These are phyloP conservation scores for Sparassis latifolia DNA, from an alignment of 1,284 basidiomycete genomes.

Conservation along the genomic window DNA sequence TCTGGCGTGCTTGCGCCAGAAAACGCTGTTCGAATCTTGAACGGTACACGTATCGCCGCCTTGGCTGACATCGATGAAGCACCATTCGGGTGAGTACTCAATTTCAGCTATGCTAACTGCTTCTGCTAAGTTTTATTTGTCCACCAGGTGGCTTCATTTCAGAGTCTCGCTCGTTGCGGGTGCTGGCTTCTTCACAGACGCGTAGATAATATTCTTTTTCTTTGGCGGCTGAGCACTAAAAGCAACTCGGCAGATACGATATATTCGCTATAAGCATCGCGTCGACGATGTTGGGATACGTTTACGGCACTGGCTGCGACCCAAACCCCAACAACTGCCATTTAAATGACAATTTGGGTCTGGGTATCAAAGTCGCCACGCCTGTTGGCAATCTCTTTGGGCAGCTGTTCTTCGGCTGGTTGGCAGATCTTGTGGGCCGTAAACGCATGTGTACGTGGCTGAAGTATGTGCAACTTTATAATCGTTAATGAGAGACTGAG, in stretches of 20 bases:
- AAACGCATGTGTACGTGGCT: slow-evolving; percentile 59
- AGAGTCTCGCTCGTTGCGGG: slow-evolving; percentile 71
- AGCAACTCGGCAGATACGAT: slow-evolving; percentile 44
- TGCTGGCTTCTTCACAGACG: slow-evolving; percentile 81
- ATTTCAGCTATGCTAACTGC: neutral
- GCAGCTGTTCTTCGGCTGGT: slow-evolving; percentile 68
- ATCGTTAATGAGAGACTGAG: slow-evolving; percentile 18
- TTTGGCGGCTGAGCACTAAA: neutral
- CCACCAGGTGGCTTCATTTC: slow-evolving; percentile 44
- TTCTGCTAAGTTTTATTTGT: neutral
- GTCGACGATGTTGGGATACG: slow-evolving; percentile 71
- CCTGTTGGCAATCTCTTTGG: slow-evolving; percentile 42
- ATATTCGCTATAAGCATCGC: slow-evolving; percentile 76
- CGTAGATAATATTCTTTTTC: slow-evolving; percentile 30
- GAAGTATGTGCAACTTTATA: neutral
- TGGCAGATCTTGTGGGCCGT: slow-evolving; percentile 66
- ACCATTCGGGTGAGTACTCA: slow-evolving; percentile 34
- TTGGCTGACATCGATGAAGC: slow-evolving; percentile 54
- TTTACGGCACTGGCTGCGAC: slow-evolving; percentile 47
- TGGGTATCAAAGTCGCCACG: slow-evolving; percentile 60
- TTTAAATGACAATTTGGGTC: slow-evolving; percentile 39
- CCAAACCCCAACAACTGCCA: slow-evolving; percentile 46
- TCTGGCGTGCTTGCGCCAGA: too few relatives aligned
- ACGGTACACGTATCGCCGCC: slow-evolving; percentile 33
- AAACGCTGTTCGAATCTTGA: slow-evolving; percentile 5